These are phyloP conservation scores for Yarrowia osloensis DNA, from an alignment of 805 yeast species.

Conservation along the genomic window DNA sequence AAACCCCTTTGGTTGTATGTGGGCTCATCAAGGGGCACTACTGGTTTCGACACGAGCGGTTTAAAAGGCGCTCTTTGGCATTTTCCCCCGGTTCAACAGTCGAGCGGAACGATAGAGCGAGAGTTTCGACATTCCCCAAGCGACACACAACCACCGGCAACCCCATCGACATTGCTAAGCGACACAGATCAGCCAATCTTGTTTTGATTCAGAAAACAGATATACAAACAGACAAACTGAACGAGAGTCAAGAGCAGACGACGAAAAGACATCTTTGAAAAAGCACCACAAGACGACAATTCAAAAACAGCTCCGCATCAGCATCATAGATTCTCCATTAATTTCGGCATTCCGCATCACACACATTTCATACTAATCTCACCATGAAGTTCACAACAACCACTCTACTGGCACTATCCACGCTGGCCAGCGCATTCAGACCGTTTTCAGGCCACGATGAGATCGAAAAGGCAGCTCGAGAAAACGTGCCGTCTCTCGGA, in stretches of 20 bases:
- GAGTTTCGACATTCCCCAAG: background rate
- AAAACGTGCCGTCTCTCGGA: background rate
- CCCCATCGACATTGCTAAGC: background rate
- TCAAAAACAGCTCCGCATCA: background rate
- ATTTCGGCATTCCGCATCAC: background rate
- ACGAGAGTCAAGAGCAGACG: background rate
- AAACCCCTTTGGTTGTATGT: slow-evolving; percentile 23
- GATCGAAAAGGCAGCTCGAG: background rate
- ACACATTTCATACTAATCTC: background rate
- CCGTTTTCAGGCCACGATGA: background rate
- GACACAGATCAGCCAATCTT: background rate
- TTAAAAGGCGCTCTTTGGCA: background rate
- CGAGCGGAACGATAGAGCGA: background rate
- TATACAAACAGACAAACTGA: background rate
- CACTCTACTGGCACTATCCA: background rate
- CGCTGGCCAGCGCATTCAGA: background rate
- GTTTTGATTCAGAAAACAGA: slow-evolving; percentile 3
- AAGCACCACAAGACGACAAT: too few relatives aligned
- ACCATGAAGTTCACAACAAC: background rate
- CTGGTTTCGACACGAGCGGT: background rate
- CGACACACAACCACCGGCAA: background rate
- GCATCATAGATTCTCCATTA: background rate
- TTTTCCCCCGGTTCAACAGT: background rate
- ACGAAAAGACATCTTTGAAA: background rate
- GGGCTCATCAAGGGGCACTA: slow-evolving; percentile 24